Evolutionary conservation across 176 grass and related monocot genomes (phyloP).

Genomic region (Cocos nucifera): DNA sequence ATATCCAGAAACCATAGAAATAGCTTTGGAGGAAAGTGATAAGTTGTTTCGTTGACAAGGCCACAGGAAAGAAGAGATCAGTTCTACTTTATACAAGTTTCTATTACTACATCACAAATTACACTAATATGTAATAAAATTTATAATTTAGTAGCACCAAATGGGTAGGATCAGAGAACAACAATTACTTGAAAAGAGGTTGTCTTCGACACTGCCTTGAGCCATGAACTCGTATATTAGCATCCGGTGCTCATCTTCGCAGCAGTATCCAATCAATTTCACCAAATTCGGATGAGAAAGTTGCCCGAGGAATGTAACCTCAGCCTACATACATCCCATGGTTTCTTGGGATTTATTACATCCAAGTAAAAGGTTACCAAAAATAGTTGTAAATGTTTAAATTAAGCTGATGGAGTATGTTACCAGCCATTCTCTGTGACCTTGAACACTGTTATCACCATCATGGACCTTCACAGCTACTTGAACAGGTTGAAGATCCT

Average conservation of each 20-base stretch:
- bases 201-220: constrained; percentile 57
- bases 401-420: not conserved
- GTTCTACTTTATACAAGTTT: too few relatives aligned
- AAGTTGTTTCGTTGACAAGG: too few relatives aligned
- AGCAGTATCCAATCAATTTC: constrained; percentile 71
- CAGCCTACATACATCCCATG: constrained; percentile 29
- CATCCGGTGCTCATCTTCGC: constrained; percentile 54
- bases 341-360: not conserved
- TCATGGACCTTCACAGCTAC: constrained; percentile 90
- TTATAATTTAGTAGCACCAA: too few relatives aligned
- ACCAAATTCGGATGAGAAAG: constrained; percentile 72
- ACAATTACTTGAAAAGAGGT: constrained; percentile 65
- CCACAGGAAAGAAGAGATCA: too few relatives aligned
- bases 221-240: constrained; percentile 78
- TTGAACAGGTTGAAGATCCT: constrained; percentile 25
- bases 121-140: too few relatives aligned
- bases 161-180: too few relatives aligned
- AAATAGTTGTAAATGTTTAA: too few relatives aligned
- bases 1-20: too few relatives aligned
- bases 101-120: too few relatives aligned
- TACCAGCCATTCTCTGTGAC: constrained; percentile 88
- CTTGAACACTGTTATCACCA: constrained; percentile 84
- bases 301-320: constrained; percentile 77
- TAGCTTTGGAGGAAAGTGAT: too few relatives aligned
- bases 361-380: too few relatives aligned